phyloP scores from a whole-genome alignment of 192 early-diverging fungal genomes.

The Spizellomyces punctatus region DNA sequence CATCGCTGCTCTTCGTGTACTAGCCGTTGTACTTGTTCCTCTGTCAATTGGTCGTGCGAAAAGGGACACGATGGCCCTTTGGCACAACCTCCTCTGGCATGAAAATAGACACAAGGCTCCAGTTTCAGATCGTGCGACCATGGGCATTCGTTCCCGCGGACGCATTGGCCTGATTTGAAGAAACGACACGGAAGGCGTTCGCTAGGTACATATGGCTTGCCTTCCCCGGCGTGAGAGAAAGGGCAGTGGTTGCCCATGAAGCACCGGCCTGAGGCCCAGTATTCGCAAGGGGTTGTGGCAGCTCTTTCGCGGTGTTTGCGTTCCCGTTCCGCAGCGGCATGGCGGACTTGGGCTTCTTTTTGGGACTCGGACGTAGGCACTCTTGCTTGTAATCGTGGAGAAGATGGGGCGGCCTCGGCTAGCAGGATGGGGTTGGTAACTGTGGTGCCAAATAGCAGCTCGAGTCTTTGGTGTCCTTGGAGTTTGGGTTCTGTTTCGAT shows the following conservation, averaged over 20 bases:
- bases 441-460: background rate
- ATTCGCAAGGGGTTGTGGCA: slow-evolving; percentile 19
- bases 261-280: slow-evolving; percentile 16
- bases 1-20: slow-evolving; percentile 29
- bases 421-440: background rate
- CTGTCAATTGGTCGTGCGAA: slow-evolving; percentile 37
- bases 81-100: slow-evolving; percentile 34
- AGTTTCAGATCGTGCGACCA: slow-evolving; percentile 34
- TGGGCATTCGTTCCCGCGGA: slow-evolving; percentile 16
- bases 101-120: slow-evolving; percentile 33
- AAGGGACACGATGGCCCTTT: slow-evolving; percentile 35
- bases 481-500: too few relatives aligned
- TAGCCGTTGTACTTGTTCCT: slow-evolving; percentile 23
- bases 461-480: background rate
- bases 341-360: background rate
- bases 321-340: background rate
- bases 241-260: slow-evolving; percentile 12
- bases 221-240: slow-evolving; percentile 32
- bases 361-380: too few relatives aligned
- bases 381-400: too few relatives aligned
- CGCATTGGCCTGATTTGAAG: slow-evolving; percentile 31
- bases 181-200: slow-evolving; percentile 29
- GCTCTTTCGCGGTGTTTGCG: slow-evolving; percentile 7
- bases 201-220: slow-evolving; percentile 3
- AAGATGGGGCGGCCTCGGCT: background rate